These are phyloP conservation scores for Liquidambar formosana DNA, from an alignment of 164 flowering plant species.

Conservation along the genomic window DNA sequence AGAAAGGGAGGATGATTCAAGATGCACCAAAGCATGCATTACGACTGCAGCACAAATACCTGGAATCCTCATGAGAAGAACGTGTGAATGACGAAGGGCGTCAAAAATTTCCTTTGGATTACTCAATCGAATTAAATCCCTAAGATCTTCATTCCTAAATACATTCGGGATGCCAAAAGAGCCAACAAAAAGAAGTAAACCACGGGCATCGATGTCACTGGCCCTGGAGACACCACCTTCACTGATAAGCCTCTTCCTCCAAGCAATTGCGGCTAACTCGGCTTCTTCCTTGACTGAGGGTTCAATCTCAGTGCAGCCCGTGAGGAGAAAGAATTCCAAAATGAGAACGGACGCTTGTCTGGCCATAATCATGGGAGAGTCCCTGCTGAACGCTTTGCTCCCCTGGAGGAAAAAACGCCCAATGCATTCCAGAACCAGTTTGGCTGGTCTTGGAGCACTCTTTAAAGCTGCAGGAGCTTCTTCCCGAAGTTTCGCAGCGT, in stretches of 20 bases:
- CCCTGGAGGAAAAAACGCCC: constrained; percentile 59
- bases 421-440: constrained; percentile 46
- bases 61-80: constrained; percentile 33
- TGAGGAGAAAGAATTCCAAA: constrained; percentile 41
- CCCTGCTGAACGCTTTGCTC: constrained; percentile 35
- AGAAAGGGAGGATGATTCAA: no score
- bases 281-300: constrained; percentile 32
- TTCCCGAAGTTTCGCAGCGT: constrained; percentile 30
- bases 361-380: constrained; percentile 36
- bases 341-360: constrained; percentile 40
- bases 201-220: constrained; percentile 43
- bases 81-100: constrained; percentile 33
- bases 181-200: constrained; percentile 51
- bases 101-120: constrained; percentile 28
- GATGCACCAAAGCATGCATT: no score
- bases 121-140: constrained; percentile 33
- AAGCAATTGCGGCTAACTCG: constrained; percentile 34
- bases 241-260: constrained; percentile 46
- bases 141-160: constrained; percentile 41
- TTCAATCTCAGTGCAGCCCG: constrained; percentile 26
- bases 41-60: constrained; percentile 26
- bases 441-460: constrained; percentile 38
- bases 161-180: constrained; percentile 49
- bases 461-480: constrained; percentile 46
- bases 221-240: constrained; percentile 54